Conservation (phyloP, 2,329 filamentous ascomycete species). For the Diaporthe citrichinensis region DNA sequence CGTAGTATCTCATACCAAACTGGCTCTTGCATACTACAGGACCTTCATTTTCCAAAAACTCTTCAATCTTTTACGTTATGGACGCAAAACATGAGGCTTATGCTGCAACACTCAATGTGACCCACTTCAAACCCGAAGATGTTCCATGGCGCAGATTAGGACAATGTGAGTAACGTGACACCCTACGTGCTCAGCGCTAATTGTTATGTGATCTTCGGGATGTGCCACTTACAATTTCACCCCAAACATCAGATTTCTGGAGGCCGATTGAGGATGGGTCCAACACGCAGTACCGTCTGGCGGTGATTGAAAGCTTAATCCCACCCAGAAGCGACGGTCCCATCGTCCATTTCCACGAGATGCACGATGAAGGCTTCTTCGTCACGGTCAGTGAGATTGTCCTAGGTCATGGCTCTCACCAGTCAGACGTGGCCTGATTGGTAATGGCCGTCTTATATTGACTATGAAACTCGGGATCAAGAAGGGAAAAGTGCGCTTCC, state of each 20-base stretch:
- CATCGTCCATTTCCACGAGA: constrained; percentile 11
- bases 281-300: constrained; percentile 14
- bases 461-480: background rate
- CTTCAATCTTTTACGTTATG: background rate
- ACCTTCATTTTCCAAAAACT: no score
- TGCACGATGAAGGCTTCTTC: constrained; percentile 18
- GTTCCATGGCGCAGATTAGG: constrained; percentile 17
- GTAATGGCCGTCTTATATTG: background rate
- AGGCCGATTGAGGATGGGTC: constrained; percentile 12
- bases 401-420: background rate
- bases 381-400: constrained; percentile 2
- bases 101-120: constrained; percentile 15
- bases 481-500: constrained; percentile 9
- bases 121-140: constrained; percentile 2
- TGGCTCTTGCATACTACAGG: no score
- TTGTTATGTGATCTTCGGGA: no score
- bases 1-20: no score
- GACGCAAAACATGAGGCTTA: constrained; percentile 11
- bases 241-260: background rate
- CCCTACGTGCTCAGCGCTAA: background rate
- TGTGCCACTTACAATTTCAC: background rate
- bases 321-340: constrained; percentile 4
- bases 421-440: background rate
- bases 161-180: background rate
- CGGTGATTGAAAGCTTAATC: constrained; percentile 9